Conservation (phyloP, 768 basidiomycete genomes). For the Agrocybe pediades region DNA sequence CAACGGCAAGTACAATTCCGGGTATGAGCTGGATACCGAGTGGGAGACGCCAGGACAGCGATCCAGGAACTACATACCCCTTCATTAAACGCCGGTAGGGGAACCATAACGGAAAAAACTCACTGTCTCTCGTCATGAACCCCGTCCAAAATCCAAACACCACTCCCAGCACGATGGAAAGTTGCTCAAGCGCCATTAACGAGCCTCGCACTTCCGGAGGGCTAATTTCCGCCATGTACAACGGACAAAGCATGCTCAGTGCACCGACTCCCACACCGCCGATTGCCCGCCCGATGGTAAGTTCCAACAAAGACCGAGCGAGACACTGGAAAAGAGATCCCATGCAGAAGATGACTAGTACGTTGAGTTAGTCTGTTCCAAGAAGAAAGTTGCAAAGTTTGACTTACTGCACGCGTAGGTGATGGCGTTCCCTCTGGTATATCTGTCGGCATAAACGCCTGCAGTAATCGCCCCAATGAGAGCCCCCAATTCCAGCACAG, state of each 20-base stretch:
- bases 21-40: constrained; percentile 73
- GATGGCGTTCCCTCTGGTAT: constrained; percentile 69
- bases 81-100: background rate
- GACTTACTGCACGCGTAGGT: constrained; percentile 65
- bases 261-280: constrained; percentile 85
- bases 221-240: constrained; percentile 87
- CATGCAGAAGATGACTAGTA: constrained; percentile 64
- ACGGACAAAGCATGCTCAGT: constrained; percentile 74
- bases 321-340: constrained; percentile 72
- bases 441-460: constrained; percentile 68
- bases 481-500: constrained; percentile 76
- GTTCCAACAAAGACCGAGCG: constrained; percentile 53
- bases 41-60: constrained; percentile 77
- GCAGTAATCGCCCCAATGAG: constrained; percentile 72
- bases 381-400: background rate
- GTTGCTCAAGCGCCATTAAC: constrained; percentile 77
- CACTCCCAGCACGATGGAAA: constrained; percentile 80
- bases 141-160: constrained; percentile 86
- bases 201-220: constrained; percentile 81
- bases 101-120: constrained; percentile 18
- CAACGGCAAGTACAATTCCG: constrained; percentile 63
- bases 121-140: constrained; percentile 68
- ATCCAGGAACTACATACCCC: constrained; percentile 48
- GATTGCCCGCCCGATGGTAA: constrained; percentile 71
- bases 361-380: background rate